phyloP scores from a whole-genome alignment of 2,329 filamentous ascomycete species.

The Ceratocystis destructans region DNA sequence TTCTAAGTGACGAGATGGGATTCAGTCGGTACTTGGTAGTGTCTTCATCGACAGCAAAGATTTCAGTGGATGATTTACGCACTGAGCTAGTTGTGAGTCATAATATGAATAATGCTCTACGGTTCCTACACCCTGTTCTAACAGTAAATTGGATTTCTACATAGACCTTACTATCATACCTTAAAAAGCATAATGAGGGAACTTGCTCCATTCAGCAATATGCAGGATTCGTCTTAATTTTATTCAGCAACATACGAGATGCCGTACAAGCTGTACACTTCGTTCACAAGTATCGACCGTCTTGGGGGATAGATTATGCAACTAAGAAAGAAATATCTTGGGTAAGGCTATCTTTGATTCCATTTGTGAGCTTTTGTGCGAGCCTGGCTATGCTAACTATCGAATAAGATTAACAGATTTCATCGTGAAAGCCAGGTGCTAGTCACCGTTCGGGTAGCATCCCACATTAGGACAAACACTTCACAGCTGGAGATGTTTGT shows the following conservation, averaged over 20 bases:
- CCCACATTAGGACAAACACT: slow-evolving; percentile 16
- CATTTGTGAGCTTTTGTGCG: not conserved
- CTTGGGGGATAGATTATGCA: slow-evolving; percentile 3
- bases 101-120: not conserved
- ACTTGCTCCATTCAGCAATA: slow-evolving; percentile 3
- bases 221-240: not conserved
- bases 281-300: not conserved
- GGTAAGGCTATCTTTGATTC: not conserved
- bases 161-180: not conserved
- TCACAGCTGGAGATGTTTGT: slow-evolving; percentile 14
- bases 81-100: not conserved
- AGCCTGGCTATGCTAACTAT: not conserved
- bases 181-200: not conserved
- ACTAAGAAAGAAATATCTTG: slow-evolving; percentile 2
- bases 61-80: not conserved
- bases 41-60: not conserved
- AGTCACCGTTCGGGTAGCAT: not conserved
- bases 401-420: not conserved
- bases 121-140: not conserved
- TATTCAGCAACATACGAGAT: slow-evolving; percentile 3
- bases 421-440: slow-evolving; percentile 8
- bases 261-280: slow-evolving; percentile 1
- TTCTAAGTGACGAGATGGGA: slow-evolving; percentile 2
- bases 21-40: slow-evolving; percentile 1
- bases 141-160: not conserved